Conservation (phyloP, 331 rosid genomes). For the Telfairia occidentalis region DNA sequence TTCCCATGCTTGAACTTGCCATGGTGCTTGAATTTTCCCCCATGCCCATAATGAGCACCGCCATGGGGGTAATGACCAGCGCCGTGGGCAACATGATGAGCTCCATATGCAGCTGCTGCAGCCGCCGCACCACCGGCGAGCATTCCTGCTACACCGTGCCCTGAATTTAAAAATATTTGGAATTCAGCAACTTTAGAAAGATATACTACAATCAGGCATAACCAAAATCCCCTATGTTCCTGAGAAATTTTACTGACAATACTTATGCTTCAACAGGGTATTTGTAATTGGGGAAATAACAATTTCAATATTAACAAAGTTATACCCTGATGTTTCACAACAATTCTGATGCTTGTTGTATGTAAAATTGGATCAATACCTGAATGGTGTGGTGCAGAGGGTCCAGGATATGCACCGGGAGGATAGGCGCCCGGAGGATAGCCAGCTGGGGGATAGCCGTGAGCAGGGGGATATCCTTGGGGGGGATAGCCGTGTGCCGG, state of each 20-base stretch:
- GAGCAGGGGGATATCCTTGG: slow-evolving; percentile 7
- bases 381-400: slow-evolving; percentile 14
- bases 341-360: not conserved
- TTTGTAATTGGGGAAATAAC: not conserved
- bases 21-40: slow-evolving; percentile 9
- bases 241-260: not conserved
- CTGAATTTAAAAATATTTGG: slow-evolving; percentile 5
- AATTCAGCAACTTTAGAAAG: not conserved
- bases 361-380: slow-evolving; percentile 7
- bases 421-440: slow-evolving; percentile 16
- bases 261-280: not conserved
- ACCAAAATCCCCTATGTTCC: not conserved
- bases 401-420: slow-evolving; percentile 14
- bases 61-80: not conserved
- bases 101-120: slow-evolving; percentile 21
- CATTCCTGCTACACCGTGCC: slow-evolving; percentile 15
- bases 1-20: slow-evolving; percentile 13
- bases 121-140: slow-evolving; percentile 19
- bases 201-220: not conserved
- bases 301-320: not conserved
- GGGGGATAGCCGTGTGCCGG: slow-evolving; percentile 33
- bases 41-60: not conserved
- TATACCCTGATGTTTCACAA: not conserved
- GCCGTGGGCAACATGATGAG: slow-evolving; percentile 9
- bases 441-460: slow-evolving; percentile 4